Conservation (phyloP, 441 rosid species). For the Gossypium davidsonii region DNA sequence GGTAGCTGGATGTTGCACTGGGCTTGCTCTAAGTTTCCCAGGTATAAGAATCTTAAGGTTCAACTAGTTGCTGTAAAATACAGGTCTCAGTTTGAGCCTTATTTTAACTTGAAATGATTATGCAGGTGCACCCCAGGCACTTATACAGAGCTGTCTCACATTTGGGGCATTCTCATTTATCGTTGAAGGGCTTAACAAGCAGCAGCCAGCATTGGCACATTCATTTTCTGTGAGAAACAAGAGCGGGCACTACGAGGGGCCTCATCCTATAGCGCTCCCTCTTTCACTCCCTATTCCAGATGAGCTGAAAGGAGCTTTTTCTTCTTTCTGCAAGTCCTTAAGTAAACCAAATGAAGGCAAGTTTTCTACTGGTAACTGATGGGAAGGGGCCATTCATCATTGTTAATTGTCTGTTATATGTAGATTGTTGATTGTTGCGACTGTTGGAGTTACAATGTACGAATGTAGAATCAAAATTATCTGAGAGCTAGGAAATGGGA, state of each 20-base stretch:
- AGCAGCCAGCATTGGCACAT: slow-evolving; percentile 74
- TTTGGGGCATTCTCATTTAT: slow-evolving; percentile 82
- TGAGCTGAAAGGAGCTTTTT: slow-evolving; percentile 62
- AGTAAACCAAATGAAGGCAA: slow-evolving; percentile 33
- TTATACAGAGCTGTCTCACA: slow-evolving; percentile 74
- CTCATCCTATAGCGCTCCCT: slow-evolving; percentile 43
- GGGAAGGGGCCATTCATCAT: background rate
- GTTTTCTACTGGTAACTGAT: slow-evolving; percentile 29
- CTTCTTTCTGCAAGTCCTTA: slow-evolving; percentile 58
- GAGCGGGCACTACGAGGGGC: slow-evolving; percentile 10
- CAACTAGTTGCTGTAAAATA: background rate
- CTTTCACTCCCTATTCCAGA: slow-evolving; percentile 53
- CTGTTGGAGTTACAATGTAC: background rate
- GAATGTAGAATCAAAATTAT: slow-evolving; percentile 14
- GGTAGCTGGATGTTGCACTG: slow-evolving; percentile 93
- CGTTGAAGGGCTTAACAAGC: slow-evolving; percentile 69
- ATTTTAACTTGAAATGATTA: background rate
- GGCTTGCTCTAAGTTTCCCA: slow-evolving; percentile 83
- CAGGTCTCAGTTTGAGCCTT: background rate
- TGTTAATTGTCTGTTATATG: slow-evolving; percentile 2
- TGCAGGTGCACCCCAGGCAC: slow-evolving; percentile 76
- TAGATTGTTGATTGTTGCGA: slow-evolving; percentile 6
- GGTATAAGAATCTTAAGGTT: slow-evolving; percentile 31
- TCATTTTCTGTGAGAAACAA: slow-evolving; percentile 33
- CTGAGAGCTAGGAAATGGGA: slow-evolving; percentile 3